Evolutionary conservation across 768 basidiomycete genomes (phyloP).

Genomic region (Russula dissimulans): DNA sequence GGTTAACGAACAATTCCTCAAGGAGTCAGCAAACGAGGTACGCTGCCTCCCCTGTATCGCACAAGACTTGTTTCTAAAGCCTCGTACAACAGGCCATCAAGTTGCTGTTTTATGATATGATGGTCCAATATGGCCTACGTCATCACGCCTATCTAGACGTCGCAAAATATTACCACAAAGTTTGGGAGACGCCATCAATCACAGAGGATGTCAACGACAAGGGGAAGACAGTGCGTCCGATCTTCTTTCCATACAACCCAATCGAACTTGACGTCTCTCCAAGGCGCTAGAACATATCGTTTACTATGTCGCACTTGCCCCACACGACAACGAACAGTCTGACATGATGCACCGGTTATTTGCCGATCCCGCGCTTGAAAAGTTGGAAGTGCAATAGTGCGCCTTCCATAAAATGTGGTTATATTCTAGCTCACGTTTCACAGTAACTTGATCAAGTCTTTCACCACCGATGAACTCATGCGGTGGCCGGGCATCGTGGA

Average conservation of each 20-base stretch:
- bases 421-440: conserved; percentile 18
- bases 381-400: conserved; percentile 79
- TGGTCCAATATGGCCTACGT: conserved; percentile 91
- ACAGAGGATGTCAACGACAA: conserved; percentile 71
- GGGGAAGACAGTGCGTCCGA: conserved; percentile 48
- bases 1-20: conserved; percentile 88
- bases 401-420: conserved; percentile 17
- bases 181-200: conserved; percentile 95
- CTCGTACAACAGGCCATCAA: conserved; percentile 68
- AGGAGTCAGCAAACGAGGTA: conserved; percentile 83
- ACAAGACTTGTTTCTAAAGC: background rate
- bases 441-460: conserved; percentile 91
- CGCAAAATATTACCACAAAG: conserved; percentile 90
- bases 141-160: conserved; percentile 83
- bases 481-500: conserved; percentile 91
- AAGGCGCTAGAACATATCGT: conserved; percentile 93
- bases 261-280: conserved; percentile 10
- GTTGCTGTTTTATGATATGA: conserved; percentile 90
- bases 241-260: background rate
- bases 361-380: conserved; percentile 66
- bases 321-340: conserved; percentile 94
- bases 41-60: conserved; percentile 17
- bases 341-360: conserved; percentile 91
- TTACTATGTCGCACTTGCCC: conserved; percentile 87
- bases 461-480: conserved; percentile 89